Evolutionary conservation across 768 basidiomycete genomes (phyloP).

Genomic region (Suillus spraguei): DNA sequence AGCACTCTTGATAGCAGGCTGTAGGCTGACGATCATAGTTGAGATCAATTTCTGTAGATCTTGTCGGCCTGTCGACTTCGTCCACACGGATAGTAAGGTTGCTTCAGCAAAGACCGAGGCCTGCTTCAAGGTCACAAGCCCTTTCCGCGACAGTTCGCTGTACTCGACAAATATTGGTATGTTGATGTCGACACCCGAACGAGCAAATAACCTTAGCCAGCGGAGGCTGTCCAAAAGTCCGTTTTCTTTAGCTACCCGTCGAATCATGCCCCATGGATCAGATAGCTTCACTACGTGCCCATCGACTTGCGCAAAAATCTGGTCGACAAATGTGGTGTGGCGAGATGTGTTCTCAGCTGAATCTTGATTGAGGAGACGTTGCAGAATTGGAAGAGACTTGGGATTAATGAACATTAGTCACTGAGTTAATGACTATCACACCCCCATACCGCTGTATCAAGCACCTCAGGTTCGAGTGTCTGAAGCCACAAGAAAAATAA

Average conservation of each 20-base stretch:
- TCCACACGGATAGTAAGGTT: conserved; percentile 59
- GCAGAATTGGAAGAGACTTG: conserved; percentile 56
- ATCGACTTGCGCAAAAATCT: conserved; percentile 32
- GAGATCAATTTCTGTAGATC: conserved; percentile 56
- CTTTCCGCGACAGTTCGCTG: conserved; percentile 40
- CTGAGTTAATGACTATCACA: background rate
- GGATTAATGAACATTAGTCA: conserved; percentile 6
- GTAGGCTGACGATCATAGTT: conserved; percentile 47
- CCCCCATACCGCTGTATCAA: conserved; percentile 42
- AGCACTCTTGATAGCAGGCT: conserved; percentile 39
- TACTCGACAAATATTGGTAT: conserved; percentile 51
- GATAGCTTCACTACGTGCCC: conserved; percentile 30
- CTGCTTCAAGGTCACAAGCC: conserved; percentile 43
- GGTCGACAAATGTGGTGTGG: conserved; percentile 38
- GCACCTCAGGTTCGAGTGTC: conserved; percentile 36
- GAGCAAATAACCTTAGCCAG: conserved; percentile 64
- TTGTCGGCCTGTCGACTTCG: conserved; percentile 58
- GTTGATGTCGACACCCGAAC: conserved; percentile 68
- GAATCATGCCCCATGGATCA: conserved; percentile 60
- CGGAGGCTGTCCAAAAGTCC: conserved; percentile 51
- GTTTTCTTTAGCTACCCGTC: conserved; percentile 43
- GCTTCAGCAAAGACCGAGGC: conserved; percentile 55
- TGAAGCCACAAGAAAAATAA: conserved; percentile 65
- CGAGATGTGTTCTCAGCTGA: conserved; percentile 42
- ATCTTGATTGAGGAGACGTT: conserved; percentile 60